Conservation (phyloP, 192 early-diverging fungal genomes). For the Glomus cerebriforme region DNA sequence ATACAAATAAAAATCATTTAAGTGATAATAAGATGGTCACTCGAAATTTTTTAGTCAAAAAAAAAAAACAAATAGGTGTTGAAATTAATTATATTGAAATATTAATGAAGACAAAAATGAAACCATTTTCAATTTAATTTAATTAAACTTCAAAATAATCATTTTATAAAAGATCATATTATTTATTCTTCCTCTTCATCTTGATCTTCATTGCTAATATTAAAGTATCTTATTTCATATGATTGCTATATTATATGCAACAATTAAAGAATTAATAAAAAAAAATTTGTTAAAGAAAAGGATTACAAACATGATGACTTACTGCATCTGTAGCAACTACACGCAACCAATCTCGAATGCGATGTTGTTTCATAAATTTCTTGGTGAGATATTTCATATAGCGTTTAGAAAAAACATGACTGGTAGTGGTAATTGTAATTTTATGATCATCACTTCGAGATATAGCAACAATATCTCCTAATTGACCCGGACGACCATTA, state of each 20-base stretch:
- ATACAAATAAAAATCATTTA: no score
- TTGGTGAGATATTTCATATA: conserved; percentile 99
- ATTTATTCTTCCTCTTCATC: conserved; percentile 74
- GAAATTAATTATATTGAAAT: no score
- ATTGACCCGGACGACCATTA: conserved; percentile 93
- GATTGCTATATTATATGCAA: conserved; percentile 41
- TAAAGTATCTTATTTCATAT: conserved; percentile 97
- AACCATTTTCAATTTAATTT: no score
- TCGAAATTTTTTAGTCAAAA: no score
- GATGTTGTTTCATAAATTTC: conserved; percentile 99
- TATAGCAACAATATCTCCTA: conserved; percentile 84
- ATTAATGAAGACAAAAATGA: no score
- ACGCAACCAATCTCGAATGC: conserved; percentile 98
- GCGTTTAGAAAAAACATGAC: conserved; percentile 89
- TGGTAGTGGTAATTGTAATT: conserved; percentile 78
- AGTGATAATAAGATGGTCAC: no score
- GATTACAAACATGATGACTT: neutral
- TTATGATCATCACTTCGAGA: conserved; percentile 69
- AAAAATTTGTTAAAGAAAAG: neutral
- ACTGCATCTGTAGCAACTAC: conserved; percentile 86
- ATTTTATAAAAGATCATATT: neutral
- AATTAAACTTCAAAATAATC: no score
- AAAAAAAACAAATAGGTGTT: no score
- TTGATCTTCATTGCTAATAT: conserved; percentile 77
- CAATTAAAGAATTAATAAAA: neutral